Base-by-base conservation (phyloP, 768 basidiomycete species). In the Tephrocybe sp. region DNA sequence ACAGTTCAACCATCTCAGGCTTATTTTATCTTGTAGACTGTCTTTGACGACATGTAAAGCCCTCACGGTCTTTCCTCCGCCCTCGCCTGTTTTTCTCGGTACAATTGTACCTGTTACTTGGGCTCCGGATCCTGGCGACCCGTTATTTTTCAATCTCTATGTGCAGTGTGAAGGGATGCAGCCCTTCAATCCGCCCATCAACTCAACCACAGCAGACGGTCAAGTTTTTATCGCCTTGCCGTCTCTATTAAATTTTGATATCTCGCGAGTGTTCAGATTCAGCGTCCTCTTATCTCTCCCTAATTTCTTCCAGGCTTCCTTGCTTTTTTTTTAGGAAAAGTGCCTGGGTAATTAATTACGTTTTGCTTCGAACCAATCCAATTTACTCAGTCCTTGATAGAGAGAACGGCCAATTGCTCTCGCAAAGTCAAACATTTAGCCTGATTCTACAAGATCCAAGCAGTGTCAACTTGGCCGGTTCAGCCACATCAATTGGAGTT, bases 1-100 rank as follows among this genome's bases (percentile, higher is more conserved):
- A 6, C 6, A 30, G 6, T 30, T 30, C 28, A 12, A 7, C 28
- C 6, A 7, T 12, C 12, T 12, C 6, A 6, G 28, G 12, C 28
- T 22, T 30, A 30, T 12, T 19, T 18, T n/a, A n/a, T n/a, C n/a
- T n/a, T n/a, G n/a, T 18, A 39, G 21, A 13, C 9, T 40, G 38
- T 5, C 11, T 5, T 24, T 27, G 21, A 15, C 19, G 12, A 41
- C 36, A 24, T 48, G 35, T 16, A 12, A 39, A 4, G 32, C 39
- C 2, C 38, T 47, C 21, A 47, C 16, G 18, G 24, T 52, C 34
- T 27, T 52, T 13, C 38, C 51, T 18, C 38, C 37, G 1, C 37
- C 43, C 15, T 35, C 40, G 9, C 44, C 51, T 35, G 45, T 51
- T 28, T 51, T n/a, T 36, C 40, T 47, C 16, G 36, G 41, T 22